Base-by-base conservation (phyloP, 345 rosid genomes). In the Raphanus sativus region DNA sequence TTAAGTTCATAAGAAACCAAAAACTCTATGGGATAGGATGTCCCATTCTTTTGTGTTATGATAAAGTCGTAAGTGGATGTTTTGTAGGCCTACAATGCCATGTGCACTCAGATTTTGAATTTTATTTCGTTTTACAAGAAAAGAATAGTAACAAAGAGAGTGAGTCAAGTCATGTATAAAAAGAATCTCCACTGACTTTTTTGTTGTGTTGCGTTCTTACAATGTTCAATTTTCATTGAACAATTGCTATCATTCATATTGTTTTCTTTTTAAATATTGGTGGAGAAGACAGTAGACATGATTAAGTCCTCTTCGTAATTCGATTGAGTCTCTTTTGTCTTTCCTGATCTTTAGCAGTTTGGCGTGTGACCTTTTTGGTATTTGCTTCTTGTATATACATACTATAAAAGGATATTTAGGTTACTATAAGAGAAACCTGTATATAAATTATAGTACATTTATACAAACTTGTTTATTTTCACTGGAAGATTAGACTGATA, bases 11-110 rank as follows among this genome's bases (percentile, higher is more conserved):
- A 45, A 72, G 13, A 26, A 60, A 66, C 72, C 73, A 78, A 78
- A 13, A 77, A 24, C 64, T 48, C 24, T 60, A 59, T 33, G 52
- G 55, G 25, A 33, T 59, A 67, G 62, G 32, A 58, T 45, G 81
- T 78, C 77, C 40, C 69, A 65, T 66, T 72, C 73, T 36, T 4
- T 66, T 72, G 68, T 66, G 73, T 60, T 60, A 5, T 66, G 77
- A 67, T 78, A 78, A 66, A 72, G 81, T 78, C 69, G 11, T 34
- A 52, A 78, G 81, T 73, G 80, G 71, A 48, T 64, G 54, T 60
- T 59, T 60, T 77, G 75, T 70, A 69, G 82, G 74, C 82, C 77
- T 73, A 67, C 65, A 67, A 12, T 36, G 77, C 62, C 78, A 78
- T 73, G 77, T 78, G 77, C 78, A 78, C 81, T 72, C 73, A 34